phyloP scores from a whole-genome alignment of 805 yeast genomes.

The Myxozyma neglecta region DNA sequence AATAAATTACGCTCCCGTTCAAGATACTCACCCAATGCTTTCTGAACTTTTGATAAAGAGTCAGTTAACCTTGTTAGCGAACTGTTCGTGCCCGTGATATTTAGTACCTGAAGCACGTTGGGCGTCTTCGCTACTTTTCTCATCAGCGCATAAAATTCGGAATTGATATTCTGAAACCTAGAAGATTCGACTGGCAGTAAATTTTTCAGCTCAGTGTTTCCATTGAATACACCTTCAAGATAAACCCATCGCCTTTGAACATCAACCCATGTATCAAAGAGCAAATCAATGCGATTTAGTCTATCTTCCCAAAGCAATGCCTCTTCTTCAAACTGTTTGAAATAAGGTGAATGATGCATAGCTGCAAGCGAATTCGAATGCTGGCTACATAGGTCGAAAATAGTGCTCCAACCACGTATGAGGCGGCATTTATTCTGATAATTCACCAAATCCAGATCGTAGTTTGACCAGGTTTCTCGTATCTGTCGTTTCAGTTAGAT shows the following conservation, averaged over 20 bases:
- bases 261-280: constrained; percentile 74
- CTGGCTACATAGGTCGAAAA: constrained; percentile 59
- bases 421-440: constrained; percentile 55
- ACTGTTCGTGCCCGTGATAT: constrained; percentile 50
- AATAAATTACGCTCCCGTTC: constrained; percentile 76
- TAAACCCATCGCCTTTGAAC: constrained; percentile 89
- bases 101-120: constrained; percentile 54
- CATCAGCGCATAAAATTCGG: constrained; percentile 58
- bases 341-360: constrained; percentile 70
- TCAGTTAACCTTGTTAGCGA: constrained; percentile 55
- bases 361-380: constrained; percentile 63
- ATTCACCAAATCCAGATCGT: constrained; percentile 54
- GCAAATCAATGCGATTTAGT: constrained; percentile 50
- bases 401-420: constrained; percentile 64
- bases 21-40: constrained; percentile 70
- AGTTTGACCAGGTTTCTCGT: constrained; percentile 55
- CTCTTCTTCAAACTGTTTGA: constrained; percentile 58
- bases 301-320: constrained; percentile 56
- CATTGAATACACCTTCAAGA: constrained; percentile 69
- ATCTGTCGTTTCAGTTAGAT: constrained; percentile 39
- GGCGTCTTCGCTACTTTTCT: constrained; percentile 51
- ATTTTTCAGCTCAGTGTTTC: constrained; percentile 57
- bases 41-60: constrained; percentile 57
- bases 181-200: constrained; percentile 69
- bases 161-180: constrained; percentile 61